These are phyloP conservation scores for Trichoderma harzianum DNA, from an alignment of 2,329 filamentous ascomycete genomes.

Conservation along the genomic window DNA sequence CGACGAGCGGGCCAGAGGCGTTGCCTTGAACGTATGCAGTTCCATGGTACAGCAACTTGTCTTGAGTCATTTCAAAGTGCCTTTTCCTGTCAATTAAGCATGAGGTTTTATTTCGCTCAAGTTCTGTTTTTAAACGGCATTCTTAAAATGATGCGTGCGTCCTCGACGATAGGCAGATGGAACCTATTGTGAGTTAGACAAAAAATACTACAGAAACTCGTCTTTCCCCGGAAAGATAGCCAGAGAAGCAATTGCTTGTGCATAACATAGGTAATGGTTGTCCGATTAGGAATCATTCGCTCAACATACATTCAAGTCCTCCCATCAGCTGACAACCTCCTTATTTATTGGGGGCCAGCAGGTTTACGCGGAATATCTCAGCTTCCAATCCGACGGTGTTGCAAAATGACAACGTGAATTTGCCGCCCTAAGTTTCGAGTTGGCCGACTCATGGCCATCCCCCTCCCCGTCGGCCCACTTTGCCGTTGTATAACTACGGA, in stretches of 20 bases:
- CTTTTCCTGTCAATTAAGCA: neutral
- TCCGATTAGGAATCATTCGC: neutral
- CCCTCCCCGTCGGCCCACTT: neutral
- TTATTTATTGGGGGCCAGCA: neutral
- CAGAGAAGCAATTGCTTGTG: neutral
- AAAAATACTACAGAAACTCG: neutral
- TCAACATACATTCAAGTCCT: neutral
- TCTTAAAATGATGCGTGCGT: neutral
- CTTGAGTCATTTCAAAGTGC: neutral
- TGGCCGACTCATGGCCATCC: neutral
- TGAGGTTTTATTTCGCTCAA: neutral
- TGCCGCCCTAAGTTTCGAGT: neutral
- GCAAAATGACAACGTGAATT: neutral
- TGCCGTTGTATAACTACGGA: neutral
- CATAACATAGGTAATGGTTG: neutral
- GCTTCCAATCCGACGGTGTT: neutral
- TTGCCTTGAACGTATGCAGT: slow-evolving; percentile 25
- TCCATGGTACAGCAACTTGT: neutral
- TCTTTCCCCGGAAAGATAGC: neutral
- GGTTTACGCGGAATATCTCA: neutral
- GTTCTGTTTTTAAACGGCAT: fast-evolving
- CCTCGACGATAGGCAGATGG: neutral
- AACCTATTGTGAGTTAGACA: neutral
- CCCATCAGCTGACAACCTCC: neutral
- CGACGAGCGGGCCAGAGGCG: slow-evolving; percentile 30